Evolutionary conservation across 805 yeast species (phyloP).

Genomic region (Metschnikowia colocasiae): DNA sequence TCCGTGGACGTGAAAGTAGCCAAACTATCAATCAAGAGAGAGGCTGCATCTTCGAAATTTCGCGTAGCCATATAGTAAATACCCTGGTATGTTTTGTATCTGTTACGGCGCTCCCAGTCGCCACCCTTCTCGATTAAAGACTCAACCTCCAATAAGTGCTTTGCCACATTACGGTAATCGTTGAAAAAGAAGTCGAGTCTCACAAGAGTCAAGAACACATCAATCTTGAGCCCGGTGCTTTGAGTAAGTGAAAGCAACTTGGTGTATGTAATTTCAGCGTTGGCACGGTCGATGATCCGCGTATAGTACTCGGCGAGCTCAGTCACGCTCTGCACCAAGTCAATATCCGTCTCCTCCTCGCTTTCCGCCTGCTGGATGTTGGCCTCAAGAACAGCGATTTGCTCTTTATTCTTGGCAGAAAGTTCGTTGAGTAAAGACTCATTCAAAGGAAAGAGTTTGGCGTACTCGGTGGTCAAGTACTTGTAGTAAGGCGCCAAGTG

Average conservation of each 20-base stretch:
- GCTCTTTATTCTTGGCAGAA: conserved; percentile 49
- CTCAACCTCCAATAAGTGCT: conserved; percentile 70
- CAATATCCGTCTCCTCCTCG: conserved; percentile 84
- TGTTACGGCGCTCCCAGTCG: conserved; percentile 97
- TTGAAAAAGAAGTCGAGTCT: conserved; percentile 88
- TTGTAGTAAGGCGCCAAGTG: conserved; percentile 82
- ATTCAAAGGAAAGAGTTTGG: conserved; percentile 53
- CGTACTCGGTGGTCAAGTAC: conserved; percentile 44
- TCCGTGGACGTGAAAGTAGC: conserved; percentile 96
- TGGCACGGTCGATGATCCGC: conserved; percentile 71
- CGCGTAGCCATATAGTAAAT: conserved; percentile 80
- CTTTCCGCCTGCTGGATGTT: conserved; percentile 52
- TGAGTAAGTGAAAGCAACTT: conserved; percentile 78
- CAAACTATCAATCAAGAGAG: conserved; percentile 79
- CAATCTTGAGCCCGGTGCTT: conserved; percentile 87
- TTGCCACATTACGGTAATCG: conserved; percentile 66
- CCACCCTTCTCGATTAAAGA: conserved; percentile 90
- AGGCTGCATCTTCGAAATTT: conserved; percentile 81
- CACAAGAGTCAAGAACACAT: conserved; percentile 72
- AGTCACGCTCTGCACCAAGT: conserved; percentile 69
- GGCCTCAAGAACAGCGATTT: conserved; percentile 51
- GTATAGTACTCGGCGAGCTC: conserved; percentile 87
- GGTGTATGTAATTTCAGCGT: conserved; percentile 62
- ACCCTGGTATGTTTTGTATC: conserved; percentile 89
- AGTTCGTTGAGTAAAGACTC: conserved; percentile 51